Conservation (phyloP, 2,329 filamentous ascomycete genomes). For the Arthroderma uncinatum region DNA sequence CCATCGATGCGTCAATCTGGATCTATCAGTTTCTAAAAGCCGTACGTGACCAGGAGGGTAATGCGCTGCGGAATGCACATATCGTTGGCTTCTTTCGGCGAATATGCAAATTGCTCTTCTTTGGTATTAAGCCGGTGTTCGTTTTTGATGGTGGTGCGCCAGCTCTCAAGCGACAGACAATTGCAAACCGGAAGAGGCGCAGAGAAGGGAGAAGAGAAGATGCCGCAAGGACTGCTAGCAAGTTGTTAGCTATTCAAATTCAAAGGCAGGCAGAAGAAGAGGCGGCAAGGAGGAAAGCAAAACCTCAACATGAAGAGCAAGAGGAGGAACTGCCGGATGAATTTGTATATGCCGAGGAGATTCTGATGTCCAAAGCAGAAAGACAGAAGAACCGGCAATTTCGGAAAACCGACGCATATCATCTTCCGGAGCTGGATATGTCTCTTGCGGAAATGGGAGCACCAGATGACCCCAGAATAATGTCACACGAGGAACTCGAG, state of each 20-base stretch:
- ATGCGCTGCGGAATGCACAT: constrained; percentile 89
- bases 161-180: constrained; percentile 79
- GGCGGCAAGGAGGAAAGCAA: constrained; percentile 46
- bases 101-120: constrained; percentile 95
- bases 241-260: constrained; percentile 87
- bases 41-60: constrained; percentile 95
- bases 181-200: constrained; percentile 63
- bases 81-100: constrained; percentile 95
- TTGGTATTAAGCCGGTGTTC: constrained; percentile 91
- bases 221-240: constrained; percentile 81
- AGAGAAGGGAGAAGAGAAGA: constrained; percentile 86
- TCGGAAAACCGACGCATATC: constrained; percentile 86
- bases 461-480: constrained; percentile 85
- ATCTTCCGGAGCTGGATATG: constrained; percentile 72
- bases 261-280: constrained; percentile 82
- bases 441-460: constrained; percentile 77
- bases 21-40: constrained; percentile 99
- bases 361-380: constrained; percentile 68
- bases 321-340: constrained; percentile 60
- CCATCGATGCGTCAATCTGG: constrained; percentile 97
- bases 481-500: constrained; percentile 89
- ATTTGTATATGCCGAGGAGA: constrained; percentile 83
- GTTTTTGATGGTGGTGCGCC: constrained; percentile 97
- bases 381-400: constrained; percentile 65
- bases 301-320: constrained; percentile 31